Evolutionary conservation across 2,329 filamentous ascomycete species (phyloP).

Genomic region (Lojkania enalia): DNA sequence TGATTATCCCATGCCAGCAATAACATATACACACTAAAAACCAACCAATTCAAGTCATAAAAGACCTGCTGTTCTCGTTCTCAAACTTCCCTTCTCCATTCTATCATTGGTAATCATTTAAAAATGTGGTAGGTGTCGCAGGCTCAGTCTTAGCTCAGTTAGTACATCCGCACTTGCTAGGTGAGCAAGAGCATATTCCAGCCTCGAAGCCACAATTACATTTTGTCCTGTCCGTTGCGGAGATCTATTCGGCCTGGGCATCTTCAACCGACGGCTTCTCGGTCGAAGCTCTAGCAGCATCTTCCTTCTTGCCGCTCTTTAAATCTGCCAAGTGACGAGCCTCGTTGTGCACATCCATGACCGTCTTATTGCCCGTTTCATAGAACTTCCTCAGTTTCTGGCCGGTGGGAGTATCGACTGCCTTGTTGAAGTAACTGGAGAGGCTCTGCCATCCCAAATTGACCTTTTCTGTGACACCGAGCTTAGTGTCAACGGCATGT

Average conservation of each 20-base stretch:
- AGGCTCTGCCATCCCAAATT: slow-evolving; percentile 68
- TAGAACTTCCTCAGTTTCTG: slow-evolving; percentile 90
- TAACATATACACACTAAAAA: too few relatives aligned
- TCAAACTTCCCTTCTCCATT: background rate
- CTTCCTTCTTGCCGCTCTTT: slow-evolving; percentile 67
- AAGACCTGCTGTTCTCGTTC: background rate
- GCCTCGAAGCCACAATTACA: slow-evolving; percentile 53
- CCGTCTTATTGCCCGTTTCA: slow-evolving; percentile 79
- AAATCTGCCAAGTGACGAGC: slow-evolving; percentile 84
- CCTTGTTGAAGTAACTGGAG: slow-evolving; percentile 93
- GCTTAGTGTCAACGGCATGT: slow-evolving; percentile 79
- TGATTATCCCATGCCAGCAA: background rate
- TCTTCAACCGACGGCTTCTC: slow-evolving; percentile 44
- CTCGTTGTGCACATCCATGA: slow-evolving; percentile 91
- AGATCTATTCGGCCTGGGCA: slow-evolving; percentile 43
- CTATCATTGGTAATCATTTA: background rate
- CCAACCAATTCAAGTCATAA: too few relatives aligned
- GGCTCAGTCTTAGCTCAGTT: slow-evolving; percentile 49
- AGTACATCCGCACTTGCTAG: slow-evolving; percentile 53
- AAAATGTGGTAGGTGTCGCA: slow-evolving; percentile 8
- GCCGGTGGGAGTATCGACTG: slow-evolving; percentile 81
- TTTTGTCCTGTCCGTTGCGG: slow-evolving; percentile 48
- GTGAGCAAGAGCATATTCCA: slow-evolving; percentile 50
- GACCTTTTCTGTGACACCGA: slow-evolving; percentile 77
- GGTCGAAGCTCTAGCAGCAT: slow-evolving; percentile 13